Evolutionary conservation across 1,139 yeast species (phyloP), one percentile per base, ranked within the genome.

Genomic region (Saccharomycopsis hybrid): DNA sequence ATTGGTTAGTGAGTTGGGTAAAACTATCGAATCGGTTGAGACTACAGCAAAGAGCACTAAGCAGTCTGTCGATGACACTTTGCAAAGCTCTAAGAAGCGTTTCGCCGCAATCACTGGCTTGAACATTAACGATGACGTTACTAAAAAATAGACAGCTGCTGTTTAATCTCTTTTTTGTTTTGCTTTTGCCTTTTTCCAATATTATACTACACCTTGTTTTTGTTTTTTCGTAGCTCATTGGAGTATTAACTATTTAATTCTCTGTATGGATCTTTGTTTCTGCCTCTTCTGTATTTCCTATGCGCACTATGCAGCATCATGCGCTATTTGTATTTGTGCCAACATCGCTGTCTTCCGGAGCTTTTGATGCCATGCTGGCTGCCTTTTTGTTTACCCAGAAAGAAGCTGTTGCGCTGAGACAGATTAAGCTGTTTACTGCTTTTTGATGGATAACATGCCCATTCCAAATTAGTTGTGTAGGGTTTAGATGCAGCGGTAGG

Each of bases 81-180:
- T 77, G n/a, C 68, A 70, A 35, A 61, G 68, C 8, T 65, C 79
- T 44, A 75, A 78, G 58, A 66, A 67, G 57, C 64, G 72, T 24
- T 65, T 85, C 57, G 82, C 80, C 48, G 77, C 74, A 39, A 69
- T 75, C 56, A 82, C 92, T 18, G 94, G 94, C 1, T 71, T 85
- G 63, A 80, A 81, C 60, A 63, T 83, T 47, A 85, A 80, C 55
- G 85, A 78, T 54, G 80, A 77, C 42, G 82, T 77, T 9, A 67
- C 78, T n/a, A 76, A 76, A 52, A 78, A 78, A 67, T 73, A 69
- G 59, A 25, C 18, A 18, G 18, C 18, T 18, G 18, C 18, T 18
- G 18, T 18, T 24, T 29, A 41, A 24, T 24, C 29, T n/a, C 25
- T 41, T 24, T 24, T 18, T 29, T 13, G 9, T 13, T 38, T 13